phyloP scores from a whole-genome alignment of 139 green algal genomes.

The Chlamydomonas sphaeroides region DNA sequence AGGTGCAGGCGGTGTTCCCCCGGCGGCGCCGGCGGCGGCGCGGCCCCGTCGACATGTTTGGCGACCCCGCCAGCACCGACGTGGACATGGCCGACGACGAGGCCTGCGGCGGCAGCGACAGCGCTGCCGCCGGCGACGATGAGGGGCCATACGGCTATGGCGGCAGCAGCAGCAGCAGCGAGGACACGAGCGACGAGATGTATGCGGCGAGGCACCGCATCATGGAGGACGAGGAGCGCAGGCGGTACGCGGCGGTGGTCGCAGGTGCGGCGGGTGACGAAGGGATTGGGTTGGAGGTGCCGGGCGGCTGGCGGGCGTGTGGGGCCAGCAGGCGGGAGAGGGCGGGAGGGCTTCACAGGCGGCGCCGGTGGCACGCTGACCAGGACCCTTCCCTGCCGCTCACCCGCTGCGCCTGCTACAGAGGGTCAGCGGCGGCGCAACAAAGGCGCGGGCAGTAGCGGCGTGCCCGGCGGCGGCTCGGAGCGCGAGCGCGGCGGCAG shows the following conservation, averaged over 20 bases:
- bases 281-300: neutral
- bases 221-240: constrained; percentile 55
- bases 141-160: no score
- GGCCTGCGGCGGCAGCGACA: constrained; percentile 12
- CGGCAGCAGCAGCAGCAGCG: constrained; percentile 63
- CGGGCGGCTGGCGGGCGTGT: neutral
- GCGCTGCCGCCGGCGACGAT: neutral
- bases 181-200: constrained; percentile 59
- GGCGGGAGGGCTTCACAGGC: neutral
- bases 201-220: constrained; percentile 44
- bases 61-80: no score
- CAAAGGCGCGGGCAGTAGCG: constrained; percentile 32
- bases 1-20: constrained; percentile 26
- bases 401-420: neutral
- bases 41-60: neutral
- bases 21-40: neutral
- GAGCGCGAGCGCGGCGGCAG: neutral
- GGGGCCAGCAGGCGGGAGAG: neutral
- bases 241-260: constrained; percentile 30
- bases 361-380: no score
- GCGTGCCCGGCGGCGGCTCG: neutral
- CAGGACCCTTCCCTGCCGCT: neutral
- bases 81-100: neutral
- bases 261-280: constrained; percentile 6
- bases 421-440: constrained; percentile 53